Conservation (phyloP, 306 rosid genomes). For the Styphnolobium japonicum region DNA sequence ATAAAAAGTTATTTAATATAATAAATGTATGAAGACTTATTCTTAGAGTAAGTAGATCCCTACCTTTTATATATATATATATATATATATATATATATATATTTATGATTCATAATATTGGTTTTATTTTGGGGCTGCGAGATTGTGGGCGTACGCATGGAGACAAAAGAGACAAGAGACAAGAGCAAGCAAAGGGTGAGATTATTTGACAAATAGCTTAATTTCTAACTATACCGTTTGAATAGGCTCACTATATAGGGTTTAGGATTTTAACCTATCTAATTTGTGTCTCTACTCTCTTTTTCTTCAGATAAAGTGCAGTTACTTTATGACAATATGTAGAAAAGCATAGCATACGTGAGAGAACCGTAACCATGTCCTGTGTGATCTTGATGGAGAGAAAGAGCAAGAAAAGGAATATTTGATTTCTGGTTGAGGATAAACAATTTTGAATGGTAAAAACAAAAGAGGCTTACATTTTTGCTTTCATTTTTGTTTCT, state of each 20-base stretch:
- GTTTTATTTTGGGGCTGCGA: not conserved
- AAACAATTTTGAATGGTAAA: slow-evolving; percentile 21
- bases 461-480: not conserved
- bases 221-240: slow-evolving; percentile 24
- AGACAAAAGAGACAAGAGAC: slow-evolving; percentile 20
- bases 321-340: slow-evolving; percentile 32
- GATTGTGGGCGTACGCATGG: not conserved
- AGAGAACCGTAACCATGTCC: not conserved
- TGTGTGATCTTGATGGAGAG: slow-evolving; percentile 2
- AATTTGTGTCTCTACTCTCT: not conserved
- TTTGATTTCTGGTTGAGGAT: slow-evolving; percentile 4
- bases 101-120: not conserved
- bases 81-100: no score
- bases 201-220: slow-evolving; percentile 22
- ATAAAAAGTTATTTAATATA: no score
- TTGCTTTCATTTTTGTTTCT: not conserved
- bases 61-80: no score
- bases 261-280: slow-evolving; percentile 12
- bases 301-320: slow-evolving; percentile 23
- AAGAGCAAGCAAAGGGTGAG: slow-evolving; percentile 3
- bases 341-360: slow-evolving; percentile 13
- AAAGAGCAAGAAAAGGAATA: not conserved
- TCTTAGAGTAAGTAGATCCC: no score
- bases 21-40: no score
- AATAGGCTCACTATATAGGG: not conserved